These are phyloP conservation scores for Psilocybe sp. DNA, from an alignment of 768 basidiomycete genomes.

Conservation along the genomic window DNA sequence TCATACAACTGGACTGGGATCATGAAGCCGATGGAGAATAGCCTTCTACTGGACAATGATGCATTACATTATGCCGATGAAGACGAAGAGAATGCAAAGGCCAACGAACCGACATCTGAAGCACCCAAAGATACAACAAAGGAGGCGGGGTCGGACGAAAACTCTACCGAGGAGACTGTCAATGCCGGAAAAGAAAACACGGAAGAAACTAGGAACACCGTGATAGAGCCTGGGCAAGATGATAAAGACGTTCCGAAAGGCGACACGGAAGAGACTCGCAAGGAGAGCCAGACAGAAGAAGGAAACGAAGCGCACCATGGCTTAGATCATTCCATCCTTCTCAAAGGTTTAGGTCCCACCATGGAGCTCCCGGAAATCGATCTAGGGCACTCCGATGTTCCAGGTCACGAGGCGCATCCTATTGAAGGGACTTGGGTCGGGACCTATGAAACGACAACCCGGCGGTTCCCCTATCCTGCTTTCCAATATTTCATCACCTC, in stretches of 20 bases:
- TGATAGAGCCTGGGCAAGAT: no score
- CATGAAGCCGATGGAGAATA: no score
- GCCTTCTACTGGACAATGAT: no score
- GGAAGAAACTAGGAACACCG: neutral
- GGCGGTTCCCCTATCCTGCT: neutral
- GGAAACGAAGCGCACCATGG: neutral
- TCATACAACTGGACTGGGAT: neutral
- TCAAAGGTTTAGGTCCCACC: neutral
- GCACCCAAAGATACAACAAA: neutral
- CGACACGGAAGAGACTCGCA: neutral
- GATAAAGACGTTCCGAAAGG: neutral
- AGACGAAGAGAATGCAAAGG: no score
- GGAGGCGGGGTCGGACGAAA: no score
- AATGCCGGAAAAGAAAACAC: no score
- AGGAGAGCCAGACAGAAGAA: neutral
- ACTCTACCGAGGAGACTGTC: neutral
- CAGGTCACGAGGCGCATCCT: neutral
- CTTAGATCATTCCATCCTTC: neutral
- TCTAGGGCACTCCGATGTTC: neutral
- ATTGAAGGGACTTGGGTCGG: constrained; percentile 1
- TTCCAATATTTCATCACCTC: neutral
- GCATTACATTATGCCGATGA: no score
- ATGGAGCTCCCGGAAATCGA: neutral
- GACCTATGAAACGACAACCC: neutral
- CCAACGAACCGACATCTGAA: no score